phyloP scores from a whole-genome alignment of 176 grass and related monocot genomes.

The Carex kokanica region DNA sequence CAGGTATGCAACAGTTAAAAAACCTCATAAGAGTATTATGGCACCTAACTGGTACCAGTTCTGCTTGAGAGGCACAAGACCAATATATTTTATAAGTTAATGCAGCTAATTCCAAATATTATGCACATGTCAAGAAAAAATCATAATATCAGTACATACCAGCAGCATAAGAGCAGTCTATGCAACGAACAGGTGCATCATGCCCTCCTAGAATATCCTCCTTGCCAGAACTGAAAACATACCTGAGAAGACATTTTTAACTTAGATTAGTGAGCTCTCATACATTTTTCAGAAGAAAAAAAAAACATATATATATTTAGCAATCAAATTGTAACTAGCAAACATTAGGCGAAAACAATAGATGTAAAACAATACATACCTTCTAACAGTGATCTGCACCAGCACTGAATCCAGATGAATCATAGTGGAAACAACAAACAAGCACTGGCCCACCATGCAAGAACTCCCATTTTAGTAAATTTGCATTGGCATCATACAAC shows the following conservation, averaged over 20 bases:
- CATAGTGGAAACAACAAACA: conserved; percentile 95
- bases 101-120: background rate
- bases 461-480: conserved; percentile 83
- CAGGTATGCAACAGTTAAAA: background rate
- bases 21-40: background rate
- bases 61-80: background rate
- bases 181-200: too few species aligned
- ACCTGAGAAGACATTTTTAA: too few species aligned
- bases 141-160: conserved; percentile 35
- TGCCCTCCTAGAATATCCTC: too few species aligned
- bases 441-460: conserved; percentile 67
- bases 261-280: background rate
- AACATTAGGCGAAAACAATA: background rate
- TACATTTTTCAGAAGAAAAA: background rate
- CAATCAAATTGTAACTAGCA: conserved; percentile 7
- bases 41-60: background rate
- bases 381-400: conserved; percentile 70
- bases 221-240: too few species aligned
- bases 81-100: conserved; percentile 13
- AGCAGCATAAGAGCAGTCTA: conserved; percentile 93
- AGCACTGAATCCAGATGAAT: conserved; percentile 84
- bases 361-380: conserved; percentile 30
- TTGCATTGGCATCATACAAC: conserved; percentile 92
- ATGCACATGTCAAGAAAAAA: background rate
- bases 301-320: background rate